Evolutionary conservation across 306 rosid species (phyloP).

Genomic region (Herpetospermum pedunculosum): DNA sequence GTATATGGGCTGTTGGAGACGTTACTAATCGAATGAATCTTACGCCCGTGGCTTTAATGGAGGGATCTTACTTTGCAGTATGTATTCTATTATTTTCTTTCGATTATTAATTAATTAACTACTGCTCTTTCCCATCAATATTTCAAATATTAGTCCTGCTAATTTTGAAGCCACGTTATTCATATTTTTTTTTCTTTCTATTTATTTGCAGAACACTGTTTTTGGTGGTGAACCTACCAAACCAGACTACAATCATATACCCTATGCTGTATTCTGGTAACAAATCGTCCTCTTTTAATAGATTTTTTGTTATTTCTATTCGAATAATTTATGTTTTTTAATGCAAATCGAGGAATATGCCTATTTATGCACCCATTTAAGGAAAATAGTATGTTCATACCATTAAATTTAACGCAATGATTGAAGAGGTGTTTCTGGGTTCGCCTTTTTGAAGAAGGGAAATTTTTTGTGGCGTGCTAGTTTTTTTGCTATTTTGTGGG

Average conservation of each 20-base stretch:
- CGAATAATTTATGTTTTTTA: not conserved
- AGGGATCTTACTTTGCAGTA: conserved; percentile 77
- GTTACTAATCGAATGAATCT: conserved; percentile 83
- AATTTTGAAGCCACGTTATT: not conserved
- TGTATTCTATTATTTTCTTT: conserved; percentile 16
- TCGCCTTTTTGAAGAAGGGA: too few relatives aligned
- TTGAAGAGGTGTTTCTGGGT: too few relatives aligned
- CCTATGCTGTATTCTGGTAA: conserved; percentile 46
- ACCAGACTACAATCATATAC: conserved; percentile 52
- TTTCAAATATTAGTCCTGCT: not conserved
- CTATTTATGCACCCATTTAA: not conserved
- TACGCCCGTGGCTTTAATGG: conserved; percentile 95
- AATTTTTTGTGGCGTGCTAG: too few relatives aligned
- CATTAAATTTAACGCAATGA: not conserved
- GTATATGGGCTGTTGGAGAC: conserved; percentile 96
- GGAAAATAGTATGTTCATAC: not conserved
- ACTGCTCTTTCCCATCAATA: not conserved
- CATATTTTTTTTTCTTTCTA: not conserved
- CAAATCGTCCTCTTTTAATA: not conserved
- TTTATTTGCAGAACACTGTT: conserved; percentile 59
- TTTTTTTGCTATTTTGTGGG: too few relatives aligned
- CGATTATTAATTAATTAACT: not conserved
- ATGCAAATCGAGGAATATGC: not conserved
- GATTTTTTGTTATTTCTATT: not conserved
- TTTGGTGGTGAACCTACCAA: conserved; percentile 63